Percentiles rank a stretch among this genome's conserved stretches.
Evolutionary conservation across 2,329 filamentous ascomycete genomes (phyloP).

Genomic region (Colletotrichum incanum): DNA sequence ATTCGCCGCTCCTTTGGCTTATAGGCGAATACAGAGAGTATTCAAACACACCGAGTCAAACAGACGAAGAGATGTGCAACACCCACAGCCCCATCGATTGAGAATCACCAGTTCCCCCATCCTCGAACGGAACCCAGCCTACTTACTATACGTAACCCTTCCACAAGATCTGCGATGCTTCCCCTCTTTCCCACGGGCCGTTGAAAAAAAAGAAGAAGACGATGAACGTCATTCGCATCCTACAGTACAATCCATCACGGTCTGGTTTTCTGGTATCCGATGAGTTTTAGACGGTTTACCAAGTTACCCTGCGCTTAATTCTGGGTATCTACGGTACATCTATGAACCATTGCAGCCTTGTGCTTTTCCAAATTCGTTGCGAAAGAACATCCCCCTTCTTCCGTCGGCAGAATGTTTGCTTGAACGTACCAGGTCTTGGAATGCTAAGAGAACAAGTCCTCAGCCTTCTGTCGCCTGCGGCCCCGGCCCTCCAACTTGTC

Average conservation of each 20-base stretch:
- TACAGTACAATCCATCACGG: not conserved
- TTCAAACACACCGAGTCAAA: not conserved
- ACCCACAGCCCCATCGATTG: not conserved
- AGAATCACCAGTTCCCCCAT: not conserved
- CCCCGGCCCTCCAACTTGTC: slow-evolving; percentile 72
- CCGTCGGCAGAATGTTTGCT: not conserved
- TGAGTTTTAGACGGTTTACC: not conserved
- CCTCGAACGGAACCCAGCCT: not conserved
- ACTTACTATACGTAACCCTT: not conserved
- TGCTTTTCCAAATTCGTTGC: not conserved
- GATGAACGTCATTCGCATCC: not conserved
- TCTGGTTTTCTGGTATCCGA: not conserved
- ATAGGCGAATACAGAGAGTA: not conserved
- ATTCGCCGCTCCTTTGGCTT: not conserved
- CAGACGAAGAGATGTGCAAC: not conserved
- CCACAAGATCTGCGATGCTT: too few species aligned
- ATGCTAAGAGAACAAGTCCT: slow-evolving; percentile 78
- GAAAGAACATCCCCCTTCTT: too few species aligned
- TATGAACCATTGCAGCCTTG: not conserved
- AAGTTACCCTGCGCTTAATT: not conserved
- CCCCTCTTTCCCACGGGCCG: not conserved
- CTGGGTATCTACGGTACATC: not conserved
- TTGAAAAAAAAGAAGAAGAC: too few species aligned
- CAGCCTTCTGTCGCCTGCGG: slow-evolving; percentile 75
- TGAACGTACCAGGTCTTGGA: not conserved